Percentiles rank a stretch among this genome's conserved stretches.
Evolutionary conservation across 768 basidiomycete species (phyloP).

Genomic region (Suillus discolor): DNA sequence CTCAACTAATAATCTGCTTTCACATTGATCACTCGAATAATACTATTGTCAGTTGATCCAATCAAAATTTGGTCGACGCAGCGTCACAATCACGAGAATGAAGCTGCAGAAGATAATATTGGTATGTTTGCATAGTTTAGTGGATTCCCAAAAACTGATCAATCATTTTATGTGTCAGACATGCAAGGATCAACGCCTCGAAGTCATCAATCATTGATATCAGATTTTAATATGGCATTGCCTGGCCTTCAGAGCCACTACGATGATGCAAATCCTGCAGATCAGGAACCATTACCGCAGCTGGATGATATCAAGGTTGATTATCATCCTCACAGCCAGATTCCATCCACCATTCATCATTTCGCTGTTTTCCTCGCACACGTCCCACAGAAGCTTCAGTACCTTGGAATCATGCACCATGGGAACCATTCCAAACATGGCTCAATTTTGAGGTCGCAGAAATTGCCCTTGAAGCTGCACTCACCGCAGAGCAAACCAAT

Average conservation of each 20-base stretch:
- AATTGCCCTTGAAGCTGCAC: slow-evolving; percentile 22
- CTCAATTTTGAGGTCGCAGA: slow-evolving; percentile 35
- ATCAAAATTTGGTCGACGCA: not conserved
- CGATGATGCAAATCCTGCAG: not conserved
- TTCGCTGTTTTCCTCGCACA: slow-evolving; percentile 19
- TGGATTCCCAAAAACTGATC: not conserved
- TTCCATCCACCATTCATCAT: slow-evolving; percentile 9
- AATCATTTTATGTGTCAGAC: not conserved
- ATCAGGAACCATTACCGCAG: not conserved
- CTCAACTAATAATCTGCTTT: not conserved
- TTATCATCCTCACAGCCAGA: too few species aligned
- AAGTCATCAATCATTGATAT: not conserved
- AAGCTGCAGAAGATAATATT: not conserved
- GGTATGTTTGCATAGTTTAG: not conserved
- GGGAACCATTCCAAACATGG: slow-evolving; percentile 30
- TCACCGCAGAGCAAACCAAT: slow-evolving; percentile 22
- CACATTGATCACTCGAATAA: not conserved
- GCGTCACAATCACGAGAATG: not conserved
- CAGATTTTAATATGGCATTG: not conserved
- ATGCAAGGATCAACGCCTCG: too few species aligned
- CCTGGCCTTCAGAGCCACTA: not conserved
- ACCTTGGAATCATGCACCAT: slow-evolving; percentile 23
- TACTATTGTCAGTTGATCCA: not conserved
- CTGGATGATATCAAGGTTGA: slow-evolving; percentile 27
- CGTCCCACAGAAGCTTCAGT: not conserved